Percentiles rank a stretch among this genome's conserved stretches.
Conservation (phyloP, 2,329 filamentous ascomycete species). For the Emmonsia crescens region DNA sequence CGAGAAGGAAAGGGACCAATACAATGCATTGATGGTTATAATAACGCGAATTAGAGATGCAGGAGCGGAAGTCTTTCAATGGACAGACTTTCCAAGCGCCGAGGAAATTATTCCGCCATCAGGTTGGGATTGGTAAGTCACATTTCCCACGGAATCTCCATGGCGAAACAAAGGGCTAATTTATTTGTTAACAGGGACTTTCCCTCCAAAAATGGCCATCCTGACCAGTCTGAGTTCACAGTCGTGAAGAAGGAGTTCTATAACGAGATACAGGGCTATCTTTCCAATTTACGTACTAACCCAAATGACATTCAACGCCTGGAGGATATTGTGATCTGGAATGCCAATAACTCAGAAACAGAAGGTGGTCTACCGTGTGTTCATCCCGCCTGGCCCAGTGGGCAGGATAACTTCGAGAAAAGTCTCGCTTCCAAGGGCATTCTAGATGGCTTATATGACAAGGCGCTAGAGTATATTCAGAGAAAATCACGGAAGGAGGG, state of each 20-base stretch:
- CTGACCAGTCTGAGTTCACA: conserved; percentile 59
- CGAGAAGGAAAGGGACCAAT: conserved; percentile 34
- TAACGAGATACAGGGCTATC: conserved; percentile 54
- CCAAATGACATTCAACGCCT: conserved; percentile 51
- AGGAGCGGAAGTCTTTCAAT: conserved; percentile 58
- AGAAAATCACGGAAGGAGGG: conserved; percentile 48
- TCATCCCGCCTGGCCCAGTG: conserved; percentile 55
- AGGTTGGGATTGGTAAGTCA: conserved; percentile 62
- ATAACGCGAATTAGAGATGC: conserved; percentile 46
- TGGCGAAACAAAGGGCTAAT: neutral
- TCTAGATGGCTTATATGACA: conserved; percentile 54
- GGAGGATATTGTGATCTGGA: conserved; percentile 55
- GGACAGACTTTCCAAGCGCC: conserved; percentile 56
- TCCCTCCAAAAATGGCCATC: conserved; percentile 4
- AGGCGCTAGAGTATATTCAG: conserved; percentile 53
- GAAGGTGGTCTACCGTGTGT: conserved; percentile 56
- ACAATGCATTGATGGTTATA: conserved; percentile 38
- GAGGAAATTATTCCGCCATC: conserved; percentile 51
- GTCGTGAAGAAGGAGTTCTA: conserved; percentile 55
- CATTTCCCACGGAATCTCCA: neutral
- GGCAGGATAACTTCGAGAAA: conserved; percentile 60
- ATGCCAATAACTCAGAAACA: conserved; percentile 51
- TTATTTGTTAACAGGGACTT: conserved; percentile 4
- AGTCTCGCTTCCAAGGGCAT: conserved; percentile 50
- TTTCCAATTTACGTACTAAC: conserved; percentile 42